Base-by-base conservation (phyloP, 208 protist genomes). In the Trypanosoma vivax region DNA sequence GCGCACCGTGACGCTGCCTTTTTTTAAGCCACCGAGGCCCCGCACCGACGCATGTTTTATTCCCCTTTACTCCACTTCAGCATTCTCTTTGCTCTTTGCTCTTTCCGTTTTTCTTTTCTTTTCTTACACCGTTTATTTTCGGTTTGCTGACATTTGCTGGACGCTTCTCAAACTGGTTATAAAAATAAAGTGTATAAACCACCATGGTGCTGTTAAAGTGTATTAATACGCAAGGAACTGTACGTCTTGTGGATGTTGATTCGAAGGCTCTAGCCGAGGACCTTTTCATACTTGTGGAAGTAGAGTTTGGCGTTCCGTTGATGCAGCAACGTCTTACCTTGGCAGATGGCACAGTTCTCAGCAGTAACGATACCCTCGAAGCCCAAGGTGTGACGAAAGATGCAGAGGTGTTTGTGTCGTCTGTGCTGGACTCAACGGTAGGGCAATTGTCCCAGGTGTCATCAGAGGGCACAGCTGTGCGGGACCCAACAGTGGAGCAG, bases 231-330 rank as follows among this genome's bases (percentile, higher is more conserved):
- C 19, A 16, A 14, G 60, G 50, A 2, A 47, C 50, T 5, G 38
- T 33, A 5, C 50, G 45, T 28, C 40, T 23, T 3, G 5, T 50
- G 5, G 49, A 45, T 16, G 40, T 66, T 16, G 50, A 66, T n/a
- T n/a, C 40, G 34, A 35, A 14, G 1, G 10, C 39, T 19, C 33
- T 40, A 7, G 45, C 59, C 6, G 62, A 69, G 34, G 52, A 58
- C 28, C 6, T 60, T 7, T 21, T 31, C 10, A 43, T 40, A 11
- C 2, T 69, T 11, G 40, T 60, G 33, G 62, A 69, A 31, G 62
- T 60, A 24, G 62, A 69, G 39, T 18, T 56, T 5, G 54, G 62
- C 24, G 50, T 62, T 10, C 50, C 46, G 2, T 25, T 60, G n/a
- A 30, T 24, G 14, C 30, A 60, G 37, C 51, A 58, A 25, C 21